Evolutionary conservation across 768 basidiomycete species (phyloP), one percentile per base, ranked within the genome.

Genomic region (Leucosporidium scottii): DNA sequence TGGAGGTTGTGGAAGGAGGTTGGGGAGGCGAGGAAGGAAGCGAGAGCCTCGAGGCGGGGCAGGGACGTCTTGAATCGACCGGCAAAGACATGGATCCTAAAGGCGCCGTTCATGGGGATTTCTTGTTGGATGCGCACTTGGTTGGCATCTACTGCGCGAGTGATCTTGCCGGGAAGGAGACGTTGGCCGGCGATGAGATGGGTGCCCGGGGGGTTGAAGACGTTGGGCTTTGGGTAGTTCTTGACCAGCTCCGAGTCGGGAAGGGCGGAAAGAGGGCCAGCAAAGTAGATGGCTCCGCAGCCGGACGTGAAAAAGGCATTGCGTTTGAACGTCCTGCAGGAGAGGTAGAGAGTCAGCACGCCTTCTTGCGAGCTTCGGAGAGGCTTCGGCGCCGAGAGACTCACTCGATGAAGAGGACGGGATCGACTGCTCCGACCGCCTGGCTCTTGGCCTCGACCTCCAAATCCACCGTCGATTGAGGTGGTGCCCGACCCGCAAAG

Each of bases 71-170:
- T 3, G 57, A 67, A 58, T 5, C 67, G 60, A 15, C 75, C 75
- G 23, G 71, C 71, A 49, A 75, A 63, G 47, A 76, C 62, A 56
- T 75, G 74, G 28, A 76, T 70, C 15, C 75, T 71, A 58, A 31
- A 53, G 9, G 75, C 73, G 4, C 75, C 75, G 56, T 73, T 74
- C 75, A 76, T 76, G 57, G 72, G 71, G 54, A 73, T 57, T 70
- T 76, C 75, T 59, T 76, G 75, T 66, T 75, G 74, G 36, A 76
- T 71, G 25, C 75, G 61, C 13, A 76, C 71, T 48, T 65, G 68
- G 66, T 76, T 75, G 34, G 75, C 74, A 55, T 76, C 74, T 61
- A 75, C 70, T n/a, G 69, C 68, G 27, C 75, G 63, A 15, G 73
- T 73, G 20, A 73, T 66, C 51, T 44, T 74, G 55, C 73, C 75